Base-by-base conservation (phyloP, 495 filamentous ascomycete genomes). In the Tuber melanosporum region DNA sequence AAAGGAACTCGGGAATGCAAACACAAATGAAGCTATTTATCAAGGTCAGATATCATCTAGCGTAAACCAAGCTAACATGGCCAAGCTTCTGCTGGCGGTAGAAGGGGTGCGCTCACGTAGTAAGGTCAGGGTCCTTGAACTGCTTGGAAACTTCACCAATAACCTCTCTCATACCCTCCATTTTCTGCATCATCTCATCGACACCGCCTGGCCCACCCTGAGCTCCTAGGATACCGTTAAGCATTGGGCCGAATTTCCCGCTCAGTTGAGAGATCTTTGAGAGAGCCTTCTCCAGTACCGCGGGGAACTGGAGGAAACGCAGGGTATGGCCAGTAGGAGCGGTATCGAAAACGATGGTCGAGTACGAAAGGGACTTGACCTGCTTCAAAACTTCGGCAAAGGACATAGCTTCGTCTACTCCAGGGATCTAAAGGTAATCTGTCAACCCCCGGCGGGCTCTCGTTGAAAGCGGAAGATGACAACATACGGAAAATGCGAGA, bases 401-500 rank as follows among this genome's bases (percentile, higher is more conserved):
- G 72, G 95, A 98, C 96, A 98, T 98, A 83, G 95, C 95, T 85
- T 99, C 95, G 85, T 99, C 95, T 75, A 99, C 95, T 85, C 95
- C 95, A 73, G 95, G 95, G 69, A 99, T 98, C 94, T 98, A 81
- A 42, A 46, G 46, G 49, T 20, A 46, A 71, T 42, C n/a, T 26
- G 15, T 62, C 12, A 49, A 20, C 15, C 52, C 52, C 41, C 36
- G 49, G 20, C 46, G 26, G 41, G 10, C 46, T n/a, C 47, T 45
- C 12, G 26, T n/a, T 41, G n/a, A 49, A 26, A 43, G 26, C 17
- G 17, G 15, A 22, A 45, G 49, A 71, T 69, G 26, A 73, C 14
- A 69, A 84, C 88, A 49, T 85, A 90, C 89, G 42, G 88, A 88
- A 81, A 90, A 90, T 7, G 89, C 89, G 41, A 91, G 83, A 80